phyloP scores from a whole-genome alignment of 176 grass and related monocot species.

The Aegilops sharonensis region DNA sequence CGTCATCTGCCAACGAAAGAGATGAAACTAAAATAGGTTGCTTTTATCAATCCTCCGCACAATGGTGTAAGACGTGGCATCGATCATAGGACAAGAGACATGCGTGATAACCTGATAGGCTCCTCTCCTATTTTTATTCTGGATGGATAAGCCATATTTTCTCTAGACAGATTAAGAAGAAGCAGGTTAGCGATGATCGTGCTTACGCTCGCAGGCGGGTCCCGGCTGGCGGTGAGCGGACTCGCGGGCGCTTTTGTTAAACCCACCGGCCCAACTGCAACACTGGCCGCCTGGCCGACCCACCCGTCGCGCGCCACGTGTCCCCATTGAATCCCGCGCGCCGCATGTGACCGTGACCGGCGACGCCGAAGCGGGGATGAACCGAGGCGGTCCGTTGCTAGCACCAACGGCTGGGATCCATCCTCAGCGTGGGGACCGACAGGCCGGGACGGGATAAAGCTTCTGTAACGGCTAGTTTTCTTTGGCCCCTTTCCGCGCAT shows the following conservation, averaged over 20 bases:
- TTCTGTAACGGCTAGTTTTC: slow-evolving; percentile 23
- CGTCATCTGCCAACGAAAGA: neutral
- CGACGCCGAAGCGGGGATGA: neutral
- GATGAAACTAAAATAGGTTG: neutral
- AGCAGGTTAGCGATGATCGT: neutral
- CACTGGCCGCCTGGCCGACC: neutral
- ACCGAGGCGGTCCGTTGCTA: neutral
- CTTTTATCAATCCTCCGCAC: neutral
- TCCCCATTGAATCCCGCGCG: neutral
- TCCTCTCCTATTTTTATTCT: neutral
- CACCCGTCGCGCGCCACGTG: slow-evolving; percentile 7
- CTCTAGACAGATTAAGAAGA: neutral
- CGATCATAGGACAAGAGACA: neutral
- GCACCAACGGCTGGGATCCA: neutral
- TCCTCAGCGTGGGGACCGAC: neutral
- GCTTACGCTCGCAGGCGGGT: neutral
- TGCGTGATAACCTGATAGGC: neutral
- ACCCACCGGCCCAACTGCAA: slow-evolving; percentile 30
- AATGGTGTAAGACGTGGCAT: neutral
- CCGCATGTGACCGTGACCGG: neutral
- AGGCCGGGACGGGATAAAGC: neutral
- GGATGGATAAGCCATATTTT: neutral
- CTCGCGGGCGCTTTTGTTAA: neutral
- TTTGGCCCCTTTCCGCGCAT: neutral
- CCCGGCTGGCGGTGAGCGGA: neutral